Evolutionary conservation across 2,329 filamentous ascomycete species (phyloP).

Genomic region (Shiraia bambusicola): DNA sequence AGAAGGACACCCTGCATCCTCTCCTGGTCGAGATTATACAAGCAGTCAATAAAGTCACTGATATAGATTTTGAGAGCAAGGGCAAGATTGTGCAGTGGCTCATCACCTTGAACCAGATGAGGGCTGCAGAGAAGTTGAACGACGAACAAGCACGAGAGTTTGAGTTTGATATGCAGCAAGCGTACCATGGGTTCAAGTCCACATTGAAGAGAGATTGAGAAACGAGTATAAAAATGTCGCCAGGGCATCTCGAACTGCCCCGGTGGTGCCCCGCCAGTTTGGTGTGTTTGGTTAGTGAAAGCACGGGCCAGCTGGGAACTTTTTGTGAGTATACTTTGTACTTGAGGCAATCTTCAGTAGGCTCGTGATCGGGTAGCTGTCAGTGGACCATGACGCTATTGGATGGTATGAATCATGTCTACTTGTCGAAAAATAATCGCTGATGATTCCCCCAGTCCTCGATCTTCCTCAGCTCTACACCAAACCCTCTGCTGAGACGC

Average conservation of each 20-base stretch:
- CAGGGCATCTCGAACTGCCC: conserved; percentile 10
- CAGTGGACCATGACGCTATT: conserved; percentile 26
- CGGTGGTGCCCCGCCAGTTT: conserved; percentile 2
- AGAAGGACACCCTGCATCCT: conserved; percentile 95
- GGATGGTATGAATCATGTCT: conserved; percentile 25
- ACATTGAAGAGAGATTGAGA: conserved; percentile 57
- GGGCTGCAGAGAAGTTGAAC: conserved; percentile 84
- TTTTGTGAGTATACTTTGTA: conserved; percentile 7
- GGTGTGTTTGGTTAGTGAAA: no score
- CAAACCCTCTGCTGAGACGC: conserved; percentile 64
- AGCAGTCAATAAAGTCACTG: conserved; percentile 94
- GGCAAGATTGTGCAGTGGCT: conserved; percentile 99
- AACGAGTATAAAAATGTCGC: no score
- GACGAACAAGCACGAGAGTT: conserved; percentile 87
- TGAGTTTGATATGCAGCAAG: conserved; percentile 89
- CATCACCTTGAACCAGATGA: conserved; percentile 97
- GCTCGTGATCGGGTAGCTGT: background rate
- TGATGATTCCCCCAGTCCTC: conserved; percentile 52
- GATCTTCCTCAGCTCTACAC: conserved; percentile 84
- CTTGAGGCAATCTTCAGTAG: background rate
- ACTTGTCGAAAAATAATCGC: background rate
- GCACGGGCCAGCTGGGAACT: conserved; percentile 21
- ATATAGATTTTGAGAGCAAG: conserved; percentile 89
- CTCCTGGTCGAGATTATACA: conserved; percentile 94
- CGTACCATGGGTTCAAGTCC: conserved; percentile 90